A percentile compares a stretch with the other conserved stretches of the same genome.
Conservation (phyloP, 2,329 filamentous ascomycete genomes). For the Hypoxylon sp. region DNA sequence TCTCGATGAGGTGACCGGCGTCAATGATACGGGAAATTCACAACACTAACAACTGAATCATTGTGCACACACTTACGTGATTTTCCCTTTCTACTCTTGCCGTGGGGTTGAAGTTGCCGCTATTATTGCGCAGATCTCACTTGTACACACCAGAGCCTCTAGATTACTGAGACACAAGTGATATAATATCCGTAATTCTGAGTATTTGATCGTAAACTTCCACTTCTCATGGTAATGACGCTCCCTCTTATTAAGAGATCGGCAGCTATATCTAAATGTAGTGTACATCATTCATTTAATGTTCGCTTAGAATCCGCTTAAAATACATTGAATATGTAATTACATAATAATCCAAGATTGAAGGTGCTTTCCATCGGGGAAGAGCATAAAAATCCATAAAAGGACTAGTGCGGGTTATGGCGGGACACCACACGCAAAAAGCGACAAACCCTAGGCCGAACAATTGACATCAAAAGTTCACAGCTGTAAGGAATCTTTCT, state of each 20-base stretch:
- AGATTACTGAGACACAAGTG: constrained; percentile 12
- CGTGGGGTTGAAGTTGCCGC: constrained; percentile 1
- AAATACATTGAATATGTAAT: not conserved
- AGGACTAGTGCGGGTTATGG: constrained; percentile 36
- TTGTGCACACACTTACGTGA: constrained; percentile 11
- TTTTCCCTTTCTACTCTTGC: constrained; percentile 1
- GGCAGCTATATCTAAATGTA: not conserved
- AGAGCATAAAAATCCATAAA: constrained; percentile 24
- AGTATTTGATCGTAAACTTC: not conserved
- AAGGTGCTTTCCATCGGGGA: constrained; percentile 3
- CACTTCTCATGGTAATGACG: not conserved
- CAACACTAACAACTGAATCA: constrained; percentile 59
- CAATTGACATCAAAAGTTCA: constrained; percentile 41
- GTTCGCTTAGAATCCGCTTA: not conserved
- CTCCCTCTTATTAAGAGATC: not conserved
- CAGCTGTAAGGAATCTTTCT: constrained; percentile 42
- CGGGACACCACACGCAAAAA: constrained; percentile 45
- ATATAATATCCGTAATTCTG: constrained; percentile 4
- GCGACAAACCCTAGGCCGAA: constrained; percentile 39
- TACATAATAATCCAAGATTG: constrained; percentile 4
- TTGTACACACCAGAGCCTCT: not conserved
- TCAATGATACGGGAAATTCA: constrained; percentile 75
- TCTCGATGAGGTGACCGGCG: constrained; percentile 69
- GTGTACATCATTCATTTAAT: not conserved
- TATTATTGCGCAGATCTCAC: constrained; percentile 7